Percentiles rank a stretch among this genome's conserved stretches.
Evolutionary conservation across 306 rosid genomes (phyloP).

Genomic region (Corylus heterophylla): DNA sequence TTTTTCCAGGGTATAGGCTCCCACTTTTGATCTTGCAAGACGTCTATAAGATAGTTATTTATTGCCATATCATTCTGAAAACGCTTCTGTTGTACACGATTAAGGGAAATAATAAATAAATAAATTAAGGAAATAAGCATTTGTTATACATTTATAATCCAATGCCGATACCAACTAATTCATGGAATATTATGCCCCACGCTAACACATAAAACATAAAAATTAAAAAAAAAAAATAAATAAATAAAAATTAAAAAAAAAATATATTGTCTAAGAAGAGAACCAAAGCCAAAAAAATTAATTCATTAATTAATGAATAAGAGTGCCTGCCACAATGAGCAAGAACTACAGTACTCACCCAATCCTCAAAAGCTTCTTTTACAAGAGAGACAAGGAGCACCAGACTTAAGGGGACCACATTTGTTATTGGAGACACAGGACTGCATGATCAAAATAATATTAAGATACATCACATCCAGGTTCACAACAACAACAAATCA

Average conservation of each 20-base stretch:
- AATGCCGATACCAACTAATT: background rate
- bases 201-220: background rate
- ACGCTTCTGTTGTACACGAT: constrained; percentile 69
- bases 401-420: constrained; percentile 81
- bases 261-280: background rate
- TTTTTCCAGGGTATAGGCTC: constrained; percentile 78
- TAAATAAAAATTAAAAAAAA: too few species aligned
- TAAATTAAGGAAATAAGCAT: constrained; percentile 3
- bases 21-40: constrained; percentile 86
- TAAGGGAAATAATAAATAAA: constrained; percentile 21
- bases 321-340: constrained; percentile 15
- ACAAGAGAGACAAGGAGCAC: constrained; percentile 87
- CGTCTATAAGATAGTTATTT: constrained; percentile 65
- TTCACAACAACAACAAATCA: background rate
- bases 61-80: constrained; percentile 86
- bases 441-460: constrained; percentile 56
- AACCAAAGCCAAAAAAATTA: background rate
- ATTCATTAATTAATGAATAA: constrained; percentile 4
- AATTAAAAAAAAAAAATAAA: too few species aligned
- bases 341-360: constrained; percentile 59
- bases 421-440: constrained; percentile 88
- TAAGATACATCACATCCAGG: constrained; percentile 22
- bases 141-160: background rate
- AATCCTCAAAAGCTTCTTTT: constrained; percentile 95
- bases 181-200: constrained; percentile 19